A percentile compares a stretch with the other conserved stretches of the same genome.
Evolutionary conservation across 2,329 filamentous ascomycete genomes (phyloP).

Genomic region (Xylaria sp.): DNA sequence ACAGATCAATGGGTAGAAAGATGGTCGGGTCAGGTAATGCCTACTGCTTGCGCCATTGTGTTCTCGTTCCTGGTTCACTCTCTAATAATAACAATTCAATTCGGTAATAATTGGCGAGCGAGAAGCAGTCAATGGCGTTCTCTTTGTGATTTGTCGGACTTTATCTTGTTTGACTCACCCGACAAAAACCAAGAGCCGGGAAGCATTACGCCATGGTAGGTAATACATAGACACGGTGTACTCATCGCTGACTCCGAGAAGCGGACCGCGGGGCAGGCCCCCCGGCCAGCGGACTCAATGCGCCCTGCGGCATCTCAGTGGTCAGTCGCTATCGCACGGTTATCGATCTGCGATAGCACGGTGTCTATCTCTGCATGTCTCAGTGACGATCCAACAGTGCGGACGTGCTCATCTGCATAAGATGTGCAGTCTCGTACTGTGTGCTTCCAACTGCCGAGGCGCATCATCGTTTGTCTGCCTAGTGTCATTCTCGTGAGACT

Average conservation of each 20-base stretch:
- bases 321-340: too few relatives aligned
- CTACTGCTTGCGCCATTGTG: constrained; percentile 22
- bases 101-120: background rate
- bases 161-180: constrained; percentile 11
- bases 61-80: background rate
- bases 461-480: too few relatives aligned
- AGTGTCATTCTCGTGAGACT: too few relatives aligned
- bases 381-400: too few relatives aligned
- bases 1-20: background rate
- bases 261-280: too few relatives aligned
- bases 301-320: too few relatives aligned
- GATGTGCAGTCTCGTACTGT: too few relatives aligned
- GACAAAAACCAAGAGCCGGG: background rate
- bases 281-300: too few relatives aligned
- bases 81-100: background rate
- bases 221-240: background rate
- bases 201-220: background rate
- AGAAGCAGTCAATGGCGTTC: background rate
- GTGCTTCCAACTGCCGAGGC: too few relatives aligned
- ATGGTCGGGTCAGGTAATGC: constrained; percentile 7
- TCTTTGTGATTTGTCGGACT: constrained; percentile 6
- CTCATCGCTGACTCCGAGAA: background rate
- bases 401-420: too few relatives aligned
- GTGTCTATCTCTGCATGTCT: too few relatives aligned
- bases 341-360: too few relatives aligned